Conservation (phyloP, 2,329 filamentous ascomycete genomes). For the Fusarium gaditjirri region DNA sequence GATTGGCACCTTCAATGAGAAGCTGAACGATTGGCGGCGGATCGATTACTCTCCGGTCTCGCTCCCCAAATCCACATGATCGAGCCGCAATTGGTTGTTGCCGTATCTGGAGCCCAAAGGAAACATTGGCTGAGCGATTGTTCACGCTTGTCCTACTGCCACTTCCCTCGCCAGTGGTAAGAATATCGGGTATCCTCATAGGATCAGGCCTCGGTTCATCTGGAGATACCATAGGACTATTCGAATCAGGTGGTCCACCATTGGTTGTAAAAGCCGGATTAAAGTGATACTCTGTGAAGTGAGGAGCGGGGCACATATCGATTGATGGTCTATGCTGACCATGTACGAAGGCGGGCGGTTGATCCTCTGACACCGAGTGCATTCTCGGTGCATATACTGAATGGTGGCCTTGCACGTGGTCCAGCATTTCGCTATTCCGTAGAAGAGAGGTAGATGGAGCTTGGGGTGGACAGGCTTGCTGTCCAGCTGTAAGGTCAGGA, state of each 20-base stretch:
- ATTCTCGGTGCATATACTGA: constrained; percentile 8
- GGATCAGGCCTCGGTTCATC: constrained; percentile 31
- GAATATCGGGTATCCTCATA: constrained; percentile 41
- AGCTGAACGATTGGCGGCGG: constrained; percentile 86
- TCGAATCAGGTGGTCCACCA: background rate
- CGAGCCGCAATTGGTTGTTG: constrained; percentile 83
- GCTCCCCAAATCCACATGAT: constrained; percentile 85
- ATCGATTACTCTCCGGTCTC: constrained; percentile 83
- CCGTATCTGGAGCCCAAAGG: constrained; percentile 62
- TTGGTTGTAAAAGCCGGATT: background rate
- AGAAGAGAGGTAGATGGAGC: background rate
- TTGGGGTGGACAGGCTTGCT: constrained; percentile 22
- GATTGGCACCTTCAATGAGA: constrained; percentile 66
- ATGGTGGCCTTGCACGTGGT: constrained; percentile 20
- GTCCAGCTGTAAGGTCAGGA: background rate
- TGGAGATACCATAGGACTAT: constrained; percentile 25
- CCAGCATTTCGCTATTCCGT: background rate
- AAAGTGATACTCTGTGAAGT: constrained; percentile 8
- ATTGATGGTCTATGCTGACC: constrained; percentile 7
- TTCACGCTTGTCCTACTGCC: background rate
- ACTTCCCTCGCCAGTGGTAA: constrained; percentile 12
- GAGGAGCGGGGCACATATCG: constrained; percentile 1
- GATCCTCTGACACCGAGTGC: constrained; percentile 9
- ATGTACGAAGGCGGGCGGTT: constrained; percentile 4
- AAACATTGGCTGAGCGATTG: constrained; percentile 22